Percentiles rank a stretch among this genome's conserved stretches.
phyloP scores from a whole-genome alignment of 441 rosid genomes.

The Hypseocharis bilobata region DNA sequence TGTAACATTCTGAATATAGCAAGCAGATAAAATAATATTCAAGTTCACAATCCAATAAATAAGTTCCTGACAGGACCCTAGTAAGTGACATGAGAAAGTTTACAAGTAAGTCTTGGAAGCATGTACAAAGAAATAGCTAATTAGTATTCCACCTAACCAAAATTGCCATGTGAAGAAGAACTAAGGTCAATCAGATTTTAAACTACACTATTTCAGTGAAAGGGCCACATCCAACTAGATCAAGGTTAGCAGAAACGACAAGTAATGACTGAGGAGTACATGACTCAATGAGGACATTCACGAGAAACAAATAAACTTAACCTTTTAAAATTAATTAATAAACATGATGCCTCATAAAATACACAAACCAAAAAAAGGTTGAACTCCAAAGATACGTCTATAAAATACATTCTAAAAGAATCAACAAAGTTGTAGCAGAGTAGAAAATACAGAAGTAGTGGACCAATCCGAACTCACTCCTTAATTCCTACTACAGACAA shows the following conservation, averaged over 20 bases:
- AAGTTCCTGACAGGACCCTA: not conserved
- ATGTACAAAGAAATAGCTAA: not conserved
- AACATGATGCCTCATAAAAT: not conserved
- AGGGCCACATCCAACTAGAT: not conserved
- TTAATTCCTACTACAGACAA: not conserved
- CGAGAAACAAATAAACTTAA: not conserved
- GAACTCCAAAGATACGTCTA: not conserved
- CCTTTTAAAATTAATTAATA: no score
- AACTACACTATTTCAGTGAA: not conserved
- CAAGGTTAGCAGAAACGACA: not conserved
- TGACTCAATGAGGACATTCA: not conserved
- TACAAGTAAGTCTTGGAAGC: not conserved
- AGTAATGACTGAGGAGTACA: not conserved
- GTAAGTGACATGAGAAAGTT: not conserved
- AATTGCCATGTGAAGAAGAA: not conserved
- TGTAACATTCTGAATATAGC: constrained; percentile 20
- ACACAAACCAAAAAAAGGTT: not conserved
- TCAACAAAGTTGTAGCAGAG: not conserved
- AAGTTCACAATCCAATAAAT: not conserved
- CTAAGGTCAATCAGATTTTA: not conserved
- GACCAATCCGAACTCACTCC: not conserved
- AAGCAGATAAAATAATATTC: not conserved
- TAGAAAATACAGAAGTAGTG: no score
- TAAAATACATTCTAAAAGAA: not conserved
- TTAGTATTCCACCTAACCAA: not conserved